Base-by-base conservation (phyloP, 1,139 yeast species). In the Eremothecium gossypii region DNA sequence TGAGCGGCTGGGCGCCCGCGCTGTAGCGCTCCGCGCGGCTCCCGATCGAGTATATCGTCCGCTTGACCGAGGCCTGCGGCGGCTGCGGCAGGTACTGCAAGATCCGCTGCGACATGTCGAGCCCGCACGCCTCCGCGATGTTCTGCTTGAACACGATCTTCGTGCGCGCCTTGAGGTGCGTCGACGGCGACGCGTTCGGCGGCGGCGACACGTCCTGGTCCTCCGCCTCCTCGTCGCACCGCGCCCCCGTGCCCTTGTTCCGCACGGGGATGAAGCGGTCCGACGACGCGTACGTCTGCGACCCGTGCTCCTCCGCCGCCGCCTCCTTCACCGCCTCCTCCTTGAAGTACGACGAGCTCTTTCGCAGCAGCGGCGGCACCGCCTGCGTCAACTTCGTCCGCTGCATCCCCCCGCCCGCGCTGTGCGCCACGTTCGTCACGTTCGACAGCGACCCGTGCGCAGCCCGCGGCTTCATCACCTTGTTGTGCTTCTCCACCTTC, bases 111-210 rank as follows among this genome's bases (percentile, higher is more conserved):
- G 86, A 83, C 59, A 86, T 76, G 44, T 84, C 83, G 42, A 89
- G 70, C 0, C 97, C 97, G 61, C 96, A 87, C 0, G 96, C 96
- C 60, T 84, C 85, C 0, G 97, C 97, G 8, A 89, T 95, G 39
- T 86, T 82, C 53, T 80, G 78, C 61, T 83, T 84, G 60, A 86
- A 86, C 4, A 81, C 78, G 50, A 76, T 71, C 32, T 79, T 73
- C 1, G 84, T 77, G 58, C 81, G 87, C 1, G 83, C 82, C 54
- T 76, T 76, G 34, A 83, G 75, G 60, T 82, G 77, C 28, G 70
- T 67, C 7, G 67, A 60, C 1, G 77, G 77, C 5, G 74, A 65
- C 13, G 74, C 73, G 46, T 64, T 67, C 27, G 73, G 69, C 27
- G 69, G 66, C 8, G 75, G 73, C 17, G 30, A 36, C 9, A 37